Base-by-base conservation (phyloP, 371 early-diverging fungal genomes). In the Paraphysoderma sedebokerense region DNA sequence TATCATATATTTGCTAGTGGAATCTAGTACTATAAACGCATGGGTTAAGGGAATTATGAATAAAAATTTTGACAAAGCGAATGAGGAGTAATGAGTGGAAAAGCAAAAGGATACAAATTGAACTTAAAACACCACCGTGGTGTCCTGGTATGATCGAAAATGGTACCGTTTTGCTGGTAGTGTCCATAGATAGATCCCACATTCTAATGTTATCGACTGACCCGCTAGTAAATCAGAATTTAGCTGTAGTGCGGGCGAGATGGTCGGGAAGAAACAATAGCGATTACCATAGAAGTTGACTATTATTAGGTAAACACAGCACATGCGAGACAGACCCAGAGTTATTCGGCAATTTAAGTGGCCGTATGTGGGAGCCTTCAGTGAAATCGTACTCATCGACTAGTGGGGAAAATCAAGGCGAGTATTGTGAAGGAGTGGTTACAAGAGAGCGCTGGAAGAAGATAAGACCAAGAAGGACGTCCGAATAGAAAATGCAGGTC, bases 161-260 rank as follows among this genome's bases (percentile, higher is more conserved):
- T 38, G 92, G 93, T 24, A 78, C 70, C 52, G 70, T 65, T 13
- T 69, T 61, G 47, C 67, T 61, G 2, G 66, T 66, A 19, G 48
- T 53, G 19, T 64, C 61, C 24, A 49, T 39, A 49, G 27, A 65
- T 23, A 72, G 48, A 63, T 91, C 82, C 91, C 90, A 96, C 36
- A 92, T 58, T 24, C 97, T 76, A 40, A 96, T 70, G 52, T 89
- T 95, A 55, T 96, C 97, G 24, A 74, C 74, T 0, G 95, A 95
- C 0, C 85, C 87, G 52, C 88, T 87, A 44, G 45, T 4, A 6
- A 26, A 3, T 47, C 17, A 6, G 12, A 29, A 46, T 6, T 0
- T n/a, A 15, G 13, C 26, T 12, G 17, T 23, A 15, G 12, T 26
- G 22, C 37, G 17, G 1, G 27, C 30, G 12, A 26, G 36, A 15